phyloP scores from a whole-genome alignment of 352 stramenopile species.

The Peronospora destructor region DNA sequence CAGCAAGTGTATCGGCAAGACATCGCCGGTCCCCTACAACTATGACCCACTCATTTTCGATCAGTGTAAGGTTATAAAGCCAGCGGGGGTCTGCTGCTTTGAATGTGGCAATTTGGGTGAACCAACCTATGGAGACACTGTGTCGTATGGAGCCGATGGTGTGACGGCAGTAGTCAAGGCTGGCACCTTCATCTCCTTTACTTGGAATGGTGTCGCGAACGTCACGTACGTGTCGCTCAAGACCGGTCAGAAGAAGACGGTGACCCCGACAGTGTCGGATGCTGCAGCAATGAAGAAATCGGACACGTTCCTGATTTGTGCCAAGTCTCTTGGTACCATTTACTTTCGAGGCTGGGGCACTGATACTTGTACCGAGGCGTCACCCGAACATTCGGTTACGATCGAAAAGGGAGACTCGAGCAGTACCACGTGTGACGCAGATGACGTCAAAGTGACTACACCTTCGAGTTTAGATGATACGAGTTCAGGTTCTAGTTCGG shows the following conservation, averaged over 20 bases:
- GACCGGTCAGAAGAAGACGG: conserved; percentile 61
- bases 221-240: conserved; percentile 60
- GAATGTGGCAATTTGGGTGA: conserved; percentile 43
- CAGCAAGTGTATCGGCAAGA: conserved; percentile 62
- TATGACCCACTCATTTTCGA: conserved; percentile 61
- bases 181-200: conserved; percentile 46
- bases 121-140: conserved; percentile 22
- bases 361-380: conserved; percentile 48
- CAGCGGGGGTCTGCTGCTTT: conserved; percentile 66
- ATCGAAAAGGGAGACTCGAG: conserved; percentile 32
- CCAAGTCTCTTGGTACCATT: conserved; percentile 41
- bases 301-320: conserved; percentile 56
- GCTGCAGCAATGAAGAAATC: conserved; percentile 29
- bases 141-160: conserved; percentile 36
- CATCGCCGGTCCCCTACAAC: conserved; percentile 40
- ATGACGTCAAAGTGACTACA: conserved; percentile 11
- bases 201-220: conserved; percentile 39
- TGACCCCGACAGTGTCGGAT: conserved; percentile 35
- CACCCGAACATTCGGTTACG: conserved; percentile 37
- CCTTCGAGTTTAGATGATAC: conserved; percentile 5
- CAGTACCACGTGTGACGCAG: conserved; percentile 18
- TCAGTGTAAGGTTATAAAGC: conserved; percentile 40
- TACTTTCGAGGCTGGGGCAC: conserved; percentile 55
- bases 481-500: conserved; percentile 13
- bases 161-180: conserved; percentile 41